Evolutionary conservation across 2,329 filamentous ascomycete genomes (phyloP), one percentile per base, ranked within the genome.

Genomic region (Curvularia lunata): DNA sequence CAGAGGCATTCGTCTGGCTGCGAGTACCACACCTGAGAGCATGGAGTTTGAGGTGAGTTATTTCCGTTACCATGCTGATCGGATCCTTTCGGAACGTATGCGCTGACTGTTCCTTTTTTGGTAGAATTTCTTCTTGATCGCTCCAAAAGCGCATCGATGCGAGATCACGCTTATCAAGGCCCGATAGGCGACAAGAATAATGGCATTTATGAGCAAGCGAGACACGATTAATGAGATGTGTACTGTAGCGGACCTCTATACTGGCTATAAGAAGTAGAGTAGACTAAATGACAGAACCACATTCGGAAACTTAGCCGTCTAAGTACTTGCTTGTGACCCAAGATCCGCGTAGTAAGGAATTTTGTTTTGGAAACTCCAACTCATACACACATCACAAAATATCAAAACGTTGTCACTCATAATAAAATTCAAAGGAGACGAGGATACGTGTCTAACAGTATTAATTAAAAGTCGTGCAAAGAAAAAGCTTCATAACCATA

Each of bases 91-190:
- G n/a, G 18, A 37, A 18, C 4, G 6, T n/a, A 9, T 37, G 16
- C 34, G 16, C 34, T 37, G 16, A 37, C 34, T 16, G 18, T 16
- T 8, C 1, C 16, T 30, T 25, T 23, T 48, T 37, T 43, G 8
- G 3, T 12, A 56, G 54, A 77, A 80, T 25, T 79, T 77, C 62
- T 81, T 82, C 48, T 62, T 82, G 49, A 77, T 81, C 61, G 73
- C 75, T 7, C 80, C 79, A 0, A 76, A 76, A 59, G 77, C 72
- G 1, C 77, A 81, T 64, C 68, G 75, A 4, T 81, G 79, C 55
- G 72, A 80, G 37, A 70, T 81, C 21, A 69, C 70, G 1, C 62
- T 75, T 4, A 45, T 38, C 16, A 12, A 28, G 10, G 23, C 21
- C 8, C 5, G 8, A 8, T 49, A 48, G 23, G 42, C 41, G 53